Conservation (phyloP, 495 filamentous ascomycete species). For the Lophiotrema nucula region DNA sequence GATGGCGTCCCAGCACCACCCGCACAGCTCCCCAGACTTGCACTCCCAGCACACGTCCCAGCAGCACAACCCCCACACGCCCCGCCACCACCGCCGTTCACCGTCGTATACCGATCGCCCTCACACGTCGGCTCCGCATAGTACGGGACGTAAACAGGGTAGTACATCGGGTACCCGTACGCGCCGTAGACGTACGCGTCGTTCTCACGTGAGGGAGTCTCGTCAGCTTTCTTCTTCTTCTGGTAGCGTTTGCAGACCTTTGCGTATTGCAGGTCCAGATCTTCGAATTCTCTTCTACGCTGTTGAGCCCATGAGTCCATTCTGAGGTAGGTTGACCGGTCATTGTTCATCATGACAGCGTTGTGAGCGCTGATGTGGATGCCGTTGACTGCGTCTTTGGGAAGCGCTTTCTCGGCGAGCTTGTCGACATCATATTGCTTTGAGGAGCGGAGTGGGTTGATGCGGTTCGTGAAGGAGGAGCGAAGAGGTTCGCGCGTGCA, state of each 20-base stretch:
- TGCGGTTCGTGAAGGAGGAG: conserved; percentile 41
- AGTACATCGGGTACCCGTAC: conserved; percentile 51
- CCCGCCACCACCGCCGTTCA: conserved; percentile 33
- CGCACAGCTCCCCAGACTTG: conserved; percentile 54
- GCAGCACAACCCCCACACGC: conserved; percentile 47
- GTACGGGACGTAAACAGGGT: conserved; percentile 52
- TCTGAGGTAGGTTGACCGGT: neutral
- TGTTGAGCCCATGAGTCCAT: neutral
- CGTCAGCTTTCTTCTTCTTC: conserved; percentile 58
- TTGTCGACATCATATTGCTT: conserved; percentile 53
- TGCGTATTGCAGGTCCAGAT: conserved; percentile 61
- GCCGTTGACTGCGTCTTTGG: conserved; percentile 50
- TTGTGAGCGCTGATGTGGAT: conserved; percentile 76
- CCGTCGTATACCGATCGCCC: conserved; percentile 27
- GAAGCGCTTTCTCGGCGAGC: conserved; percentile 41
- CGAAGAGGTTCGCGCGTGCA: conserved; percentile 65
- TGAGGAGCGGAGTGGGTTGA: conserved; percentile 37
- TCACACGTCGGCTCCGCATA: conserved; percentile 48
- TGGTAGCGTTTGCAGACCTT: conserved; percentile 55
- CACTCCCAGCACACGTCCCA: conserved; percentile 54
- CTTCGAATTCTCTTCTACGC: conserved; percentile 27
- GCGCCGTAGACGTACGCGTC: conserved; percentile 56
- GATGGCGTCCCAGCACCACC: conserved; percentile 38
- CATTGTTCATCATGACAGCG: conserved; percentile 39
- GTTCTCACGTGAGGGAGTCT: conserved; percentile 50